These are phyloP conservation scores for Phytophthora multivora DNA, from an alignment of 352 stramenopile genomes.

Conservation along the genomic window DNA sequence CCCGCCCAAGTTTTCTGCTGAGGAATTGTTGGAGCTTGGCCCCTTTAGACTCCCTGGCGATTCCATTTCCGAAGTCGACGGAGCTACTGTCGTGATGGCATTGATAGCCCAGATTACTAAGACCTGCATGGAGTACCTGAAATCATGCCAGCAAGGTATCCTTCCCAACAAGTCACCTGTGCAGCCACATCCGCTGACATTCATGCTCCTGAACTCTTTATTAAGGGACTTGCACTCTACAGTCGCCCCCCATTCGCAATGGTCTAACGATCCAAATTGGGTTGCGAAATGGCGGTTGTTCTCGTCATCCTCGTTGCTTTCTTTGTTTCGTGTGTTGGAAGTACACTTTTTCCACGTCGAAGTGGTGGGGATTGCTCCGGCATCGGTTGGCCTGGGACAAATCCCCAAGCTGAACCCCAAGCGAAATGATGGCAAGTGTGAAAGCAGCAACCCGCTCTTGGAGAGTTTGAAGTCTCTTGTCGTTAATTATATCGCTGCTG, in stretches of 20 bases:
- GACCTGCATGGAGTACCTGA: conserved; percentile 75
- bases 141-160: conserved; percentile 67
- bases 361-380: conserved; percentile 72
- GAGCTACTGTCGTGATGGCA: conserved; percentile 51
- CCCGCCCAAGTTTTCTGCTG: conserved; percentile 62
- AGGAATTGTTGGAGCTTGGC: conserved; percentile 70
- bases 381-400: conserved; percentile 84
- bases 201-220: conserved; percentile 89
- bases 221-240: conserved; percentile 55
- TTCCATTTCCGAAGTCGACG: conserved; percentile 46
- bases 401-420: conserved; percentile 32
- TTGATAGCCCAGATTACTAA: conserved; percentile 71
- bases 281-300: conserved; percentile 71
- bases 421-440: conserved; percentile 19
- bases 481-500: conserved; percentile 48
- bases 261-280: conserved; percentile 23
- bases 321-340: conserved; percentile 74
- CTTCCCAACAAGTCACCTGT: conserved; percentile 68
- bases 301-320: conserved; percentile 58
- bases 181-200: conserved; percentile 83
- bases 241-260: conserved; percentile 13
- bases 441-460: conserved; percentile 63
- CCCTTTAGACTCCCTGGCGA: conserved; percentile 64
- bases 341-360: conserved; percentile 88
- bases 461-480: conserved; percentile 75